Evolutionary conservation across 2,329 filamentous ascomycete species (phyloP), one percentile per base, ranked within the genome.

Genomic region (Aspergillus ibericus): DNA sequence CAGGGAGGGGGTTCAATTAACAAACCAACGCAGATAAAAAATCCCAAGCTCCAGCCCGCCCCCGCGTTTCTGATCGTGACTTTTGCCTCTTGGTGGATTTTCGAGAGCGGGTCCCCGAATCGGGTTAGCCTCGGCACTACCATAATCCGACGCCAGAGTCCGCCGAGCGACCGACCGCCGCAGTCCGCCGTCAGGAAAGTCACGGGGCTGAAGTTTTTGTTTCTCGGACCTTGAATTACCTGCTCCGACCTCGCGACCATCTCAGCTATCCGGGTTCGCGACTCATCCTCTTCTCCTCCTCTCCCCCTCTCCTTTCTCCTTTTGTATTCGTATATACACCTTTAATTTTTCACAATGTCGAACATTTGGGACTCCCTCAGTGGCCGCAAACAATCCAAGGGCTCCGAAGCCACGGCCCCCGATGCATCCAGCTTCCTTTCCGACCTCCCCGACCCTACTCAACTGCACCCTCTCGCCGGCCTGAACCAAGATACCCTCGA

Each of bases 401-500:
- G 79, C 60, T 77, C 85, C 58, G 76, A 82, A 55, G 76, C 82
- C 65, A 93, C 91, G 42, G 82, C 85, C 66, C 83, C 87, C 69
- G 92, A 93, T 77, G 90, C 95, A 69, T 89, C 91, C 70, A 89
- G 91, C 57, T 97, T 99, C 78, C 86, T 98, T 59, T 88, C 86
- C 71, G 85, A 82, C 56, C 88, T 95, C 68, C 86, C 92, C 75
- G 95, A 99, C 77, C 91, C 93, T 9, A 87, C 92, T 63, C 85
- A 90, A 75, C 83, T 99, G 69, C 95, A 99, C 77, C 95, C 96
- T 47, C 88, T 99, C 57, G 92, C 95, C 55, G 95, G 95, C 66
- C 82, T 99, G 62, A 92, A 97, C 80, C 88, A 91, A 80, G 91
- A 96, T 69, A 91, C 90, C 0, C 88, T 99, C 70, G 95, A 99